Evolutionary conservation across 2,329 filamentous ascomycete genomes (phyloP), one percentile per base, ranked within the genome.

Genomic region (Laburnicola sp.): DNA sequence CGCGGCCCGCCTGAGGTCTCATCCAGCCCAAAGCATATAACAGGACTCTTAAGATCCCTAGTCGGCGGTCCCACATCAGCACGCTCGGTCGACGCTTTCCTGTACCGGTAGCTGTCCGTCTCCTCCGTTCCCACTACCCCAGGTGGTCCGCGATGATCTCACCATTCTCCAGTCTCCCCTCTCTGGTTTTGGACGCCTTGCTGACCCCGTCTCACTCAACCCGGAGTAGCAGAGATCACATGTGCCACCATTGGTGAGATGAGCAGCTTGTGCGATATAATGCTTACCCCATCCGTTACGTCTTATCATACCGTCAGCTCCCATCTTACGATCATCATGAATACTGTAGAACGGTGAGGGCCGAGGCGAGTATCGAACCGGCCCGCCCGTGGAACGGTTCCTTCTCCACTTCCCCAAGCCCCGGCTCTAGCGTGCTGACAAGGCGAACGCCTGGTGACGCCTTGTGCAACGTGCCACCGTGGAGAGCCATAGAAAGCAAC

Each of bases 101-200:
- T 23, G 36, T 43, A 51, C 35, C 26, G 51, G 53, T 42, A 50
- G 27, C 34, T 31, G 40, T 57, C 53, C 56, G 51, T 54, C 41
- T 51, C 26, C 53, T 58, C 58, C 58, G 58, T 43, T 45, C 53
- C 50, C 31, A 28, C 49, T 51, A 51, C 53, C 53, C 53, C 53
- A 57, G 56, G 47, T 53, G 50, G 34, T 53, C 52, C 56, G 51
- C 40, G 47, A 16, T 42, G 32, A 57, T 51, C 48, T 50, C 40
- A 55, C 40, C 43, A 25, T 27, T 38, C 39, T 34, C 45, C 37
- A 27, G 45, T 42, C 31, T 46, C 30, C 41, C 37, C 22, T 35
- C 32, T 22, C 34, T 22, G 4, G n/a, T 30, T 30, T 50, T 37
- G 16, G 35, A 26, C 30, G 30, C 34, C 37, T 46, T 27, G 27